Evolutionary conservation across 257 asterid species (phyloP).

Genomic region (Nicotiana noctiflora): DNA sequence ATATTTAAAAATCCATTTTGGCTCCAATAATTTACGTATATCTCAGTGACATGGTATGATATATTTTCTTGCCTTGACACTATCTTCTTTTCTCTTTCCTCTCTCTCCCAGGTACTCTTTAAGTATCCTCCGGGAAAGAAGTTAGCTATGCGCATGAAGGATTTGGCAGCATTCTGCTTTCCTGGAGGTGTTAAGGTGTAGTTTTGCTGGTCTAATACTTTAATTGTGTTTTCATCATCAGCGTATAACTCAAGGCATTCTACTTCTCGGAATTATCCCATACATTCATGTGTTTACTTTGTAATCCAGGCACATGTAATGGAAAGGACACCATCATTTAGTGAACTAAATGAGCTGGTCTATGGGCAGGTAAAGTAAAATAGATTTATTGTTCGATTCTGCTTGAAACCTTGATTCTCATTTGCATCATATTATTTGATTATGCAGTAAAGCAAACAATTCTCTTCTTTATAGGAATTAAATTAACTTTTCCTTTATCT

Average conservation of each 20-base stretch:
- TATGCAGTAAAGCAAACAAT: not conserved
- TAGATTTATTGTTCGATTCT: not conserved
- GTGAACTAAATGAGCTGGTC: slow-evolving; percentile 75
- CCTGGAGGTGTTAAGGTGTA: slow-evolving; percentile 82
- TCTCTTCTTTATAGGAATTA: not conserved
- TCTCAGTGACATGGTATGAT: slow-evolving; percentile 1
- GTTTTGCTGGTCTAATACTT: slow-evolving; percentile 12
- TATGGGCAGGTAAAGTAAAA: slow-evolving; percentile 75
- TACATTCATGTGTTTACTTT: not conserved
- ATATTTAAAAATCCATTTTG: not conserved
- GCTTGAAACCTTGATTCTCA: slow-evolving; percentile 12
- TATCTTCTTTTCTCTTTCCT: not conserved
- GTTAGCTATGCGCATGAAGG: slow-evolving; percentile 52
- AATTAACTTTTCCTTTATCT: slow-evolving; percentile 8
- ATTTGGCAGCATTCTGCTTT: slow-evolving; percentile 86
- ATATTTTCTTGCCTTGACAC: not conserved
- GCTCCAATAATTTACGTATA: not conserved
- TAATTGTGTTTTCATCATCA: not conserved
- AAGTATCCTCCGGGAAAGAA: slow-evolving; percentile 80
- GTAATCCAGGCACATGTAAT: slow-evolving; percentile 60
- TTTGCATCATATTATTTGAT: slow-evolving; percentile 16
- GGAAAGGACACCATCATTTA: slow-evolving; percentile 82
- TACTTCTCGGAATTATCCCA: not conserved
- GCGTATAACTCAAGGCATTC: not conserved
- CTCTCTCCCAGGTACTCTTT: slow-evolving; percentile 50